phyloP scores from a whole-genome alignment of 2,329 filamentous ascomycete species.

The Beauveria caledonica region DNA sequence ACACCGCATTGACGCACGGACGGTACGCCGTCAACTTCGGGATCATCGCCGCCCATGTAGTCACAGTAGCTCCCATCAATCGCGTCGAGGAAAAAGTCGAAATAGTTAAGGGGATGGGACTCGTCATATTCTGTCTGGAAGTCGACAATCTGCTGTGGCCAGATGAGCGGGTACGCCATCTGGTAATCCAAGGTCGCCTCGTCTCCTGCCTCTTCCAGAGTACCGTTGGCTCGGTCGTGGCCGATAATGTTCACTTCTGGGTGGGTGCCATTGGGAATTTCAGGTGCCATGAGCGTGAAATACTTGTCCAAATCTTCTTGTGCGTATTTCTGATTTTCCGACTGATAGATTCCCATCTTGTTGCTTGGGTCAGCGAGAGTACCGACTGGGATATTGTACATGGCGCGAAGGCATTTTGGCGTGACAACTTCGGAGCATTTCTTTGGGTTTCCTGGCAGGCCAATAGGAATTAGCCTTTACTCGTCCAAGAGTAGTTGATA shows the following conservation, averaged over 20 bases:
- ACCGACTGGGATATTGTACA: conserved; percentile 32
- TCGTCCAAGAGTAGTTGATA: neutral
- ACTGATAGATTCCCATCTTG: conserved; percentile 34
- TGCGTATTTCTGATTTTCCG: conserved; percentile 31
- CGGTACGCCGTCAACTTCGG: conserved; percentile 39
- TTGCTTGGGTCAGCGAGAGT: conserved; percentile 25
- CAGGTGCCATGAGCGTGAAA: conserved; percentile 23
- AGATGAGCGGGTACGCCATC: conserved; percentile 40
- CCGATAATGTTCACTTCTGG: conserved; percentile 26
- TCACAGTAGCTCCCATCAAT: conserved; percentile 42
- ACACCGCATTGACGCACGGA: conserved; percentile 23
- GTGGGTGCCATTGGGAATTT: conserved; percentile 30
- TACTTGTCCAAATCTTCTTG: conserved; percentile 31
- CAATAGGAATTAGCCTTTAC: neutral
- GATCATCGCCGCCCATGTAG: conserved; percentile 39
- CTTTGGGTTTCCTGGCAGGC: neutral
- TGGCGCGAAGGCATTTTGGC: conserved; percentile 32
- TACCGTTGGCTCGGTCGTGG: conserved; percentile 16
- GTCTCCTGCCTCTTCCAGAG: conserved; percentile 18
- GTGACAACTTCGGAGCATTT: conserved; percentile 18
- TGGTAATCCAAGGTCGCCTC: conserved; percentile 42
- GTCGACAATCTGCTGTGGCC: conserved; percentile 38
- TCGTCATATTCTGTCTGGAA: conserved; percentile 22
- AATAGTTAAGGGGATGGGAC: neutral
- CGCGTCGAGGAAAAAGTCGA: conserved; percentile 35